A percentile compares a stretch with the other conserved stretches of the same genome.
phyloP scores from a whole-genome alignment of 176 grass and related monocot genomes.

The Aechmea fasciata region DNA sequence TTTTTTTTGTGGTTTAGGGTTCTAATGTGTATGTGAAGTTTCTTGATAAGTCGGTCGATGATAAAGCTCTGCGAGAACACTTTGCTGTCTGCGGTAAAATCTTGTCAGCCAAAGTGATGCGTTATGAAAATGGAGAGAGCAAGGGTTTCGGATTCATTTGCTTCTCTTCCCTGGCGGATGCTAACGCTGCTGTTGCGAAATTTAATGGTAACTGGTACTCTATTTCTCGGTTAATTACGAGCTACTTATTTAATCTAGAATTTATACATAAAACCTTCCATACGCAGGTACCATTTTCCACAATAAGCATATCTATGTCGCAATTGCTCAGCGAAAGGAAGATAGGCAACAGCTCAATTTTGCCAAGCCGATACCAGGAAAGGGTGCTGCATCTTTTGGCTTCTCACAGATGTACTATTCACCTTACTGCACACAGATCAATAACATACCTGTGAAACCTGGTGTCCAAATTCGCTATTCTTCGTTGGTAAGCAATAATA shows the following conservation, averaged over 20 bases:
- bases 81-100: conserved; percentile 4
- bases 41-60: not conserved
- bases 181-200: not conserved
- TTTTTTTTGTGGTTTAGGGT: not conserved
- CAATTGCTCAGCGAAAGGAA: conserved; percentile 8
- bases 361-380: not conserved
- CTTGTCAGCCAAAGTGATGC: conserved; percentile 4
- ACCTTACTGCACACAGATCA: not conserved
- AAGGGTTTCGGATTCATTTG: conserved; percentile 19
- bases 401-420: not conserved
- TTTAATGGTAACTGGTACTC: conserved; percentile 12
- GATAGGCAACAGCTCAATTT: not conserved
- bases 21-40: conserved; percentile 2
- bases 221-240: not conserved
- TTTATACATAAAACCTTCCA: not conserved
- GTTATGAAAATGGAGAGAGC: conserved; percentile 5
- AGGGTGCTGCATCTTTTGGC: not conserved
- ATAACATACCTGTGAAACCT: not conserved
- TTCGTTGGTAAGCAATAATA: not conserved
- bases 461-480: not conserved
- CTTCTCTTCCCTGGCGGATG: conserved; percentile 8
- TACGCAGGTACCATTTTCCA: not conserved
- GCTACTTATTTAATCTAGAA: not conserved
- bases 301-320: not conserved
- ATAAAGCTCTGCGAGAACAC: not conserved